Evolutionary conservation across 176 grass and related monocot species (phyloP).

Genomic region (Neostapfia colusana): DNA sequence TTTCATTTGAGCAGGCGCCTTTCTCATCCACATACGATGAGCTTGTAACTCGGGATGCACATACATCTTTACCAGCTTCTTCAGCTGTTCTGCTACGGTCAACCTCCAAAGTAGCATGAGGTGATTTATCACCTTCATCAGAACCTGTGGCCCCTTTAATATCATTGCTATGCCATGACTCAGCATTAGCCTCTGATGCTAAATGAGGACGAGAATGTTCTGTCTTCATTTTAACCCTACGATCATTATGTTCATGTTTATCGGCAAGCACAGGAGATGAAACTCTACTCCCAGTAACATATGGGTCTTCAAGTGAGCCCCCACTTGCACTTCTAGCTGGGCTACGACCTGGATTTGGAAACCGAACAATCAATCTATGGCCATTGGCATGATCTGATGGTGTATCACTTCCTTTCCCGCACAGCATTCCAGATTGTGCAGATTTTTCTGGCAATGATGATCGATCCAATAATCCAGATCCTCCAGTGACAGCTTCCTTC

Average conservation of each 20-base stretch:
- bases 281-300: slow-evolving; percentile 48
- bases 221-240: slow-evolving; percentile 60
- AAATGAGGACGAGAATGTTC: slow-evolving; percentile 50
- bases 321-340: slow-evolving; percentile 63
- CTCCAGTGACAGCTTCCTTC: slow-evolving; percentile 55
- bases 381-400: slow-evolving; percentile 56
- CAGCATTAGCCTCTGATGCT: slow-evolving; percentile 50
- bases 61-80: slow-evolving; percentile 50
- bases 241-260: slow-evolving; percentile 70
- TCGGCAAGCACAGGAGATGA: slow-evolving; percentile 56
- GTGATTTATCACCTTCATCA: slow-evolving; percentile 72
- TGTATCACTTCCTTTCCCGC: slow-evolving; percentile 56
- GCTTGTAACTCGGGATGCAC: slow-evolving; percentile 43
- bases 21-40: slow-evolving; percentile 67
- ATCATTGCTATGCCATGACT: slow-evolving; percentile 72
- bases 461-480: slow-evolving; percentile 53
- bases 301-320: slow-evolving; percentile 64
- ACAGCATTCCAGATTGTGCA: slow-evolving; percentile 54
- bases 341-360: slow-evolving; percentile 72
- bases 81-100: slow-evolving; percentile 35
- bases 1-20: slow-evolving; percentile 33
- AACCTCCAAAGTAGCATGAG: slow-evolving; percentile 44
- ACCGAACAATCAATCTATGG: slow-evolving; percentile 74
- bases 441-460: slow-evolving; percentile 53
- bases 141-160: slow-evolving; percentile 48